Percentiles rank a stretch among this genome's conserved stretches.
Evolutionary conservation across 2,329 filamentous ascomycete species (phyloP).

Genomic region (Colletotrichum sublineola): DNA sequence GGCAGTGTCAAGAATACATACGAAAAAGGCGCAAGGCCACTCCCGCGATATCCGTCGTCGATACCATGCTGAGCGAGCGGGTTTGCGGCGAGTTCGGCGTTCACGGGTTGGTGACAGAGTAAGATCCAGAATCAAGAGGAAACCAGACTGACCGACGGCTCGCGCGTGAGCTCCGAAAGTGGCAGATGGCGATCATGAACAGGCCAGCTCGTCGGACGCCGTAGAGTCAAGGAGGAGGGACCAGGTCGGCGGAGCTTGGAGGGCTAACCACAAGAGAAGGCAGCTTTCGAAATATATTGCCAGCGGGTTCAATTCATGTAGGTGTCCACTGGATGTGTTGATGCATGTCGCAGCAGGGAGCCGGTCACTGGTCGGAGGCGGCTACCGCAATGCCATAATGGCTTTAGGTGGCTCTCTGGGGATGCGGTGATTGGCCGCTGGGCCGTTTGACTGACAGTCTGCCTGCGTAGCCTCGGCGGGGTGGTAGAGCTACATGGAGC

Average conservation of each 20-base stretch:
- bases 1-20: conserved; percentile 13
- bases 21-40: conserved; percentile 30
- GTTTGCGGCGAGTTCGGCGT: conserved; percentile 4
- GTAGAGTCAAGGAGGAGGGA: conserved; percentile 6
- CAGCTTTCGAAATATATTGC: conserved; percentile 25
- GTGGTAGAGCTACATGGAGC: conserved; percentile 37
- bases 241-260: background rate
- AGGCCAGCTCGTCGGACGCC: conserved; percentile 31
- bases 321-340: conserved; percentile 30
- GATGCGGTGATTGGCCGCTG: conserved; percentile 30
- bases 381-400: conserved; percentile 30
- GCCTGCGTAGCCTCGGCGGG: conserved; percentile 39
- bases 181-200: conserved; percentile 41
- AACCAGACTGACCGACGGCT: conserved; percentile 40
- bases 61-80: conserved; percentile 26
- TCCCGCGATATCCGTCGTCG: conserved; percentile 28
- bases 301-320: conserved; percentile 26
- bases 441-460: conserved; percentile 21
- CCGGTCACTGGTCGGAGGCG: conserved; percentile 31
- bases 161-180: conserved; percentile 40
- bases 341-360: conserved; percentile 24
- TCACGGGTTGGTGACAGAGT: conserved; percentile 39
- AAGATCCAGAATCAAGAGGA: conserved; percentile 36
- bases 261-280: conserved; percentile 8
- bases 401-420: conserved; percentile 26